These are phyloP conservation scores for Pezizomycotina sp. DNA, from an alignment of 2,329 filamentous ascomycete genomes.

Conservation along the genomic window DNA sequence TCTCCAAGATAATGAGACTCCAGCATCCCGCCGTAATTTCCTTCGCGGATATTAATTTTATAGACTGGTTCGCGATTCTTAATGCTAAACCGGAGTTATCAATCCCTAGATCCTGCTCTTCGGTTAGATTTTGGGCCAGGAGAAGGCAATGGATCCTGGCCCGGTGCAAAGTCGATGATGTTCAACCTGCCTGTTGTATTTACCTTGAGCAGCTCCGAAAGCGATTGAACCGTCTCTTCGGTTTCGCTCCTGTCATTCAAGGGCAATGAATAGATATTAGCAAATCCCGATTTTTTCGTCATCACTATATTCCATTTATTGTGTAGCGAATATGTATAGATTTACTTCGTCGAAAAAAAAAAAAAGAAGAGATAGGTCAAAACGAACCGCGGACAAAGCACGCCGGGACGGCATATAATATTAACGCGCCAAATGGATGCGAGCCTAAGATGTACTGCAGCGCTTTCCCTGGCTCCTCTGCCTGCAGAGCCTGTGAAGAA, in stretches of 20 bases:
- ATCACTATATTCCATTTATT: background rate
- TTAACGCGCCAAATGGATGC: conserved; percentile 76
- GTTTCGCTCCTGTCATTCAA: conserved; percentile 23
- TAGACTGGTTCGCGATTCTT: conserved; percentile 47
- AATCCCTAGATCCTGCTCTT: conserved; percentile 45
- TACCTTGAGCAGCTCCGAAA: conserved; percentile 32
- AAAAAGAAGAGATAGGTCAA: conserved; percentile 18
- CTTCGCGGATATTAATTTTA: conserved; percentile 32
- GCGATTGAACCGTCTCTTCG: conserved; percentile 39
- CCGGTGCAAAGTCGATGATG: conserved; percentile 81
- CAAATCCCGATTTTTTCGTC: background rate
- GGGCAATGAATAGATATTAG: background rate
- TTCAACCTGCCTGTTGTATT: conserved; percentile 43
- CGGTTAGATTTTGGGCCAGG: conserved; percentile 25
- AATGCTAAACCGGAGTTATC: conserved; percentile 57
- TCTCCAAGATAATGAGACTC: conserved; percentile 25
- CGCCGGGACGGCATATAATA: conserved; percentile 56
- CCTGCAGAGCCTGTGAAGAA: conserved; percentile 34
- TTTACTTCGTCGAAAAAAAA: no score
- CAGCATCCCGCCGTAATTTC: conserved; percentile 31
- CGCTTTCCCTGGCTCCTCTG: conserved; percentile 48
- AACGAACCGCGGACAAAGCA: conserved; percentile 61
- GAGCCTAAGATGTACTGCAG: conserved; percentile 79
- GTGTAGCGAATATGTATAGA: no score
- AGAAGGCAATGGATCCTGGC: conserved; percentile 71